Conservation (phyloP, 2,329 filamentous ascomycete species). For the Ophiocordyceps camponoti-leonardi region DNA sequence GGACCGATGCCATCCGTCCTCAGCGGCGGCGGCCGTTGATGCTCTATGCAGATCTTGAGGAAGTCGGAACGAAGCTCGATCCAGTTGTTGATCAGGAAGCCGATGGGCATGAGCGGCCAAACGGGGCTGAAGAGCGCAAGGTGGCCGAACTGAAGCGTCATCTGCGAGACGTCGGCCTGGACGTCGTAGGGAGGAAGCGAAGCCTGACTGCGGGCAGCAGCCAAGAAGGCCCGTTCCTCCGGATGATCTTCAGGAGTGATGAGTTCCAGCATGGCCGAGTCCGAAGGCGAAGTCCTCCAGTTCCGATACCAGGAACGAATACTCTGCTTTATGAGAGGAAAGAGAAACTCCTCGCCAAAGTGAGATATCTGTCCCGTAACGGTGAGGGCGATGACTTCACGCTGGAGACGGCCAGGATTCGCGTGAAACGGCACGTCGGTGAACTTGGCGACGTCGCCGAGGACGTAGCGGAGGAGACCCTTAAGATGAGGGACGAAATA, state of each 20-base stretch:
- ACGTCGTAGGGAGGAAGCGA: slow-evolving; percentile 55
- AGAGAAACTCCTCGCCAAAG: slow-evolving; percentile 53
- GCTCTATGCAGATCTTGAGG: slow-evolving; percentile 59
- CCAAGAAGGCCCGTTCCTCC: slow-evolving; percentile 46
- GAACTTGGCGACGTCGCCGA: slow-evolving; percentile 29
- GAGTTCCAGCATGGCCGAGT: slow-evolving; percentile 27
- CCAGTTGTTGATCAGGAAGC: slow-evolving; percentile 64
- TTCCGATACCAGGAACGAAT: slow-evolving; percentile 26
- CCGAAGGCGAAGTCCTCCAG: slow-evolving; percentile 15
- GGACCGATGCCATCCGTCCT: slow-evolving; percentile 60
- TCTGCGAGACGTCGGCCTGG: slow-evolving; percentile 54
- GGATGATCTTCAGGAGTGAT: slow-evolving; percentile 33
- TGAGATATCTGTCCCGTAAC: slow-evolving; percentile 56
- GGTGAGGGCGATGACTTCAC: slow-evolving; percentile 61
- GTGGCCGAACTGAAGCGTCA: slow-evolving; percentile 59
- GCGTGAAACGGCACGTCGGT: slow-evolving; percentile 39
- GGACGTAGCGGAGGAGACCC: slow-evolving; percentile 27
- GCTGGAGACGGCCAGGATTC: slow-evolving; percentile 46
- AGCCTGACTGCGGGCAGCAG: slow-evolving; percentile 47
- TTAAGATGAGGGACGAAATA: slow-evolving; percentile 52
- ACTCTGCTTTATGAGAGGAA: slow-evolving; percentile 51
- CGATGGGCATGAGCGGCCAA: slow-evolving; percentile 57
- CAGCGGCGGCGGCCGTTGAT: slow-evolving; percentile 51
- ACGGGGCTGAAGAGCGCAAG: slow-evolving; percentile 56
- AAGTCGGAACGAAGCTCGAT: slow-evolving; percentile 62